Evolutionary conservation across 805 yeast species (phyloP), one percentile per base, ranked within the genome.

Genomic region (Saturnispora silvae): DNA sequence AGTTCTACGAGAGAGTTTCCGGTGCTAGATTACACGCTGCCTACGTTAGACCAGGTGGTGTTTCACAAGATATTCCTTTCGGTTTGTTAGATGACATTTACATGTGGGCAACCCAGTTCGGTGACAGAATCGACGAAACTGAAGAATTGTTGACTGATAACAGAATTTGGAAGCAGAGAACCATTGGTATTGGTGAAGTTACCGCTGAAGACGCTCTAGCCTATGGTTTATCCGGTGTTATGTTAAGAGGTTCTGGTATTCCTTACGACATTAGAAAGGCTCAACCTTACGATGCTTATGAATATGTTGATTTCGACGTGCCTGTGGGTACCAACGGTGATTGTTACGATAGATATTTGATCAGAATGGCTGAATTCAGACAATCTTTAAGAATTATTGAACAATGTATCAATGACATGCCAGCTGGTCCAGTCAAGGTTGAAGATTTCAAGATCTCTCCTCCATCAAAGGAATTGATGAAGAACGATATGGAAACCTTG

Each of bases 21-120:
- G 95, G 95, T 45, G 94, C 95, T 15, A 75, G 95, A 64, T 68
- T 84, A 60, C 95, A 84, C 61, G 69, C 86, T 20, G 94, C 94
- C 28, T 84, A 84, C 51, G 77, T 81, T 44, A 74, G 95, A 65
- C 95, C 95, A 38, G 95, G 95, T 52, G 95, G 95, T 54, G 95
- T 84, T 15, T 65, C 89, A 16, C 94, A 81, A 62, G 95, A 84
- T 63, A 61, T 84, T 43, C 95, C 95, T 19, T 78, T 74, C 28
- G 95, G 95, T 36, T 59, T 84, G 53, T 70, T 84, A 51, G 95
- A 84, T 60, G 95, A 84, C 57, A 84, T 84, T 47, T 84, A 81
- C 62, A 83, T 83, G 89, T 84, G 95, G 95, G 94, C 94, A 40
- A 84, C 95, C 18, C 95, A 84, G 66, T 84, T 84, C 50, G 95